These are phyloP conservation scores for Phaffomyces opuntiae DNA, from an alignment of 805 yeast genomes.

Conservation along the genomic window DNA sequence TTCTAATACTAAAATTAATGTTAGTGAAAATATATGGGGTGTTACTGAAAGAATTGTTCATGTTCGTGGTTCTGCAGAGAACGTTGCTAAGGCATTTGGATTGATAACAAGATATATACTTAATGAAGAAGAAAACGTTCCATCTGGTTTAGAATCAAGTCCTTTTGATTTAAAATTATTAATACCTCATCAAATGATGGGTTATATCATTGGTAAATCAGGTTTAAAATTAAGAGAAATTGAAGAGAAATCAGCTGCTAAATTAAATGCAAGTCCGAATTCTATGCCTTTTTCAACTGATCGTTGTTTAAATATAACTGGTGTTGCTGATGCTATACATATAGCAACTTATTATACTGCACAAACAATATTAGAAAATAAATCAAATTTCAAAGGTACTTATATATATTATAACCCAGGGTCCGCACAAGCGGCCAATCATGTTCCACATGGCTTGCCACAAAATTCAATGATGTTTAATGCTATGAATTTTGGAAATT, in stretches of 20 bases:
- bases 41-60: conserved; percentile 70
- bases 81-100: conserved; percentile 79
- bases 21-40: conserved; percentile 65
- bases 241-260: conserved; percentile 76
- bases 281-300: conserved; percentile 74
- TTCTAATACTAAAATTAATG: conserved; percentile 59
- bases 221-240: conserved; percentile 73
- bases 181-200: conserved; percentile 75
- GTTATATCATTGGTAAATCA: conserved; percentile 71
- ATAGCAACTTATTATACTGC: conserved; percentile 74
- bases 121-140: conserved; percentile 59
- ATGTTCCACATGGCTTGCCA: conserved; percentile 8
- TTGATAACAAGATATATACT: conserved; percentile 58
- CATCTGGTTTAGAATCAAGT: conserved; percentile 48
- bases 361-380: conserved; percentile 58
- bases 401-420: conserved; percentile 52
- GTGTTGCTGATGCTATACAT: conserved; percentile 83
- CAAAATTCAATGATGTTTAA: conserved; percentile 10
- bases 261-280: conserved; percentile 64
- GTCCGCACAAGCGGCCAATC: conserved; percentile 1
- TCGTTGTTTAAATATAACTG: conserved; percentile 59
- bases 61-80: conserved; percentile 68
- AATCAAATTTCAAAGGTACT: conserved; percentile 42
- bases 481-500: conserved; percentile 6
- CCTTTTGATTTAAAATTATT: conserved; percentile 53